Evolutionary conservation across 2,329 filamentous ascomycete genomes (phyloP).

Genomic region (Aureobasidium sp.): DNA sequence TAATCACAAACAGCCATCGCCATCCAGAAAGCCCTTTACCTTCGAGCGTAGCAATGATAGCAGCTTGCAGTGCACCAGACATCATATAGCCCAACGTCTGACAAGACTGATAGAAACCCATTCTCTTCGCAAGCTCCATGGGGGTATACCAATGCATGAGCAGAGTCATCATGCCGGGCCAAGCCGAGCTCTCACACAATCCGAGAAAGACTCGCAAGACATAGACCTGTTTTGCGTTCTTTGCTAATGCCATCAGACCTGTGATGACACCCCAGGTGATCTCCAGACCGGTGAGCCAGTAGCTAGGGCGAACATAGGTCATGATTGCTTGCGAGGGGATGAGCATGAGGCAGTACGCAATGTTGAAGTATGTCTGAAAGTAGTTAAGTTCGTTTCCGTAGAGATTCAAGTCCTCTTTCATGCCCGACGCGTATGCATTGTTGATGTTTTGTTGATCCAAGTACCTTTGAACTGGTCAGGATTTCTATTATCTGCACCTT

Average conservation of each 20-base stretch:
- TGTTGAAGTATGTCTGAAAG: constrained; percentile 37
- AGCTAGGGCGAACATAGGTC: constrained; percentile 31
- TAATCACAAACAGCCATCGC: constrained; percentile 35
- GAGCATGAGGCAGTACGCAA: constrained; percentile 34
- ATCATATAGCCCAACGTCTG: constrained; percentile 24
- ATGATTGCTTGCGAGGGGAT: constrained; percentile 37
- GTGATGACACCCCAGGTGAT: constrained; percentile 24
- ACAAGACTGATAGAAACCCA: constrained; percentile 24
- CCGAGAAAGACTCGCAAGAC: constrained; percentile 25
- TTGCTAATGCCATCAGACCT: constrained; percentile 27
- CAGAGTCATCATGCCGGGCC: constrained; percentile 41
- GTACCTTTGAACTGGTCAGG: background rate
- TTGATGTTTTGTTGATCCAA: constrained; percentile 26
- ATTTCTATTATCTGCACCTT: no score
- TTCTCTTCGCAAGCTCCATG: constrained; percentile 22
- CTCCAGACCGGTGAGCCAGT: constrained; percentile 27
- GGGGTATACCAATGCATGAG: constrained; percentile 28
- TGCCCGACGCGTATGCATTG: constrained; percentile 20
- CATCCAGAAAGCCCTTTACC: constrained; percentile 30
- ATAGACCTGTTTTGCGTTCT: constrained; percentile 24
- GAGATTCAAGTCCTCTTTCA: constrained; percentile 25
- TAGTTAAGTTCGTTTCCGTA: constrained; percentile 25
- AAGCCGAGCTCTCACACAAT: constrained; percentile 32
- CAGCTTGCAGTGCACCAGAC: constrained; percentile 22
- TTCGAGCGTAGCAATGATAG: constrained; percentile 28